phyloP scores from a whole-genome alignment of 2,329 filamentous ascomycete species.

The Aspergillus pseudoviridinutans region DNA sequence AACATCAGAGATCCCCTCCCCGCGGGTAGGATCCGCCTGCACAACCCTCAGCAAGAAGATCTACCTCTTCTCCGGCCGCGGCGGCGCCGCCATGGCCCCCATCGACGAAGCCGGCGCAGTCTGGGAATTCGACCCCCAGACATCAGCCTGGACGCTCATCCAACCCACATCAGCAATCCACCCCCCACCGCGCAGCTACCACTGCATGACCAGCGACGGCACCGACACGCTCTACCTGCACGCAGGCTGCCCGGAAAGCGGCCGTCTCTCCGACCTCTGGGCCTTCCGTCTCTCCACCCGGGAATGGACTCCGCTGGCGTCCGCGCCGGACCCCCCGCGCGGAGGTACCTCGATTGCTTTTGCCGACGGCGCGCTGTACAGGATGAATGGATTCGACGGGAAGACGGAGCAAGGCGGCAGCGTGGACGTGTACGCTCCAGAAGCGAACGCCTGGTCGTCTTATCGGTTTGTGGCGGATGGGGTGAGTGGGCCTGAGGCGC shows the following conservation, averaged over 20 bases:
- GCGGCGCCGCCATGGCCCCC: conserved; percentile 63
- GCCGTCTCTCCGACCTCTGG: conserved; percentile 69
- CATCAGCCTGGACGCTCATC: conserved; percentile 62
- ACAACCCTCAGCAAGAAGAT: conserved; percentile 65
- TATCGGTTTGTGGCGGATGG: conserved; percentile 38
- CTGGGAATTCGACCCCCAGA: conserved; percentile 69
- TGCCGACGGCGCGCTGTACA: conserved; percentile 62
- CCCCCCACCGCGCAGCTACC: conserved; percentile 68
- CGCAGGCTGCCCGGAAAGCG: conserved; percentile 65
- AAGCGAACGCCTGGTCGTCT: conserved; percentile 38
- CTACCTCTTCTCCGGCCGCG: conserved; percentile 78
- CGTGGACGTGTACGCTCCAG: conserved; percentile 58
- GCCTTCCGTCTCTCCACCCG: conserved; percentile 63
- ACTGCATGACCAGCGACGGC: conserved; percentile 59
- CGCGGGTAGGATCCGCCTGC: conserved; percentile 70
- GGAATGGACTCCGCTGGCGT: conserved; percentile 64
- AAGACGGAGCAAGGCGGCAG: conserved; percentile 64
- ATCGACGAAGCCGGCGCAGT: conserved; percentile 71
- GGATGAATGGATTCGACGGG: conserved; percentile 79
- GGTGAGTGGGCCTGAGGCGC: conserved; percentile 41
- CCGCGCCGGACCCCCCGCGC: conserved; percentile 63
- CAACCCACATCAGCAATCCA: conserved; percentile 48
- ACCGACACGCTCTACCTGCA: conserved; percentile 71
- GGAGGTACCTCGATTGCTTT: conserved; percentile 66
- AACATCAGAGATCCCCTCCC: conserved; percentile 49